A percentile compares a stretch with the other conserved stretches of the same genome.
These are phyloP conservation scores for Penicillium lagena DNA, from an alignment of 495 filamentous ascomycete genomes.

Conservation along the genomic window DNA sequence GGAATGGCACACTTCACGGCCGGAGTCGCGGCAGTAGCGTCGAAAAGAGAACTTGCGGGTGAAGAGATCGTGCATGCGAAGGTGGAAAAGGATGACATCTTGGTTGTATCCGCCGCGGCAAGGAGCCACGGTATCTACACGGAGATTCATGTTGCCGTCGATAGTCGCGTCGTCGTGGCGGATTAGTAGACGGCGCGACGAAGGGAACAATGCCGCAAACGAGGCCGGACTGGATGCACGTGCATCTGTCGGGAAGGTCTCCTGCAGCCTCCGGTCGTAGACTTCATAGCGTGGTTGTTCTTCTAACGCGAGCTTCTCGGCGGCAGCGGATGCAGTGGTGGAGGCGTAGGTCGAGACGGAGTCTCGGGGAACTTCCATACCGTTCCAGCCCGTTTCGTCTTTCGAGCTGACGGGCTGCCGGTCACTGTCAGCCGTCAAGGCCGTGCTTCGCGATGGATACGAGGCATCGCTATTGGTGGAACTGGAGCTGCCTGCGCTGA, in stretches of 20 bases:
- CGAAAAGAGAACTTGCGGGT: slow-evolving; percentile 84
- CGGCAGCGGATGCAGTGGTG: slow-evolving; percentile 57
- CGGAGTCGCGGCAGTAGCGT: slow-evolving; percentile 87
- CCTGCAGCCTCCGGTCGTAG: slow-evolving; percentile 48
- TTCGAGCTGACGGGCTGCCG: slow-evolving; percentile 34
- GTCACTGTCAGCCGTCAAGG: slow-evolving; percentile 58
- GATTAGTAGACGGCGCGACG: slow-evolving; percentile 70
- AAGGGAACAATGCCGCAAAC: slow-evolving; percentile 85
- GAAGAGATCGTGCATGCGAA: slow-evolving; percentile 90
- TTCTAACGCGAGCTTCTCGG: slow-evolving; percentile 36
- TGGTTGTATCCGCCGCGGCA: slow-evolving; percentile 47
- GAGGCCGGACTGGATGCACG: slow-evolving; percentile 72
- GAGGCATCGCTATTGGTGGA: slow-evolving; percentile 59
- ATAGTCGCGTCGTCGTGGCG: slow-evolving; percentile 86
- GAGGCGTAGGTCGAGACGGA: slow-evolving; percentile 81
- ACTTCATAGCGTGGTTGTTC: slow-evolving; percentile 49
- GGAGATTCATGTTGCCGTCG: slow-evolving; percentile 97
- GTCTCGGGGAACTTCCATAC: slow-evolving; percentile 38
- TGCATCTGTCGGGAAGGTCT: slow-evolving; percentile 54
- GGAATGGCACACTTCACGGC: slow-evolving; percentile 87
- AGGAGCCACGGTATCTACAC: slow-evolving; percentile 72
- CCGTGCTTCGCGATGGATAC: slow-evolving; percentile 60
- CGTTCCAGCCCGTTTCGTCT: neutral
- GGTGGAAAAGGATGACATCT: slow-evolving; percentile 82
- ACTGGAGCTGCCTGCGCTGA: slow-evolving; percentile 42